Base-by-base conservation (phyloP, 2,329 filamentous ascomycete genomes). In the Fusarium udum region DNA sequence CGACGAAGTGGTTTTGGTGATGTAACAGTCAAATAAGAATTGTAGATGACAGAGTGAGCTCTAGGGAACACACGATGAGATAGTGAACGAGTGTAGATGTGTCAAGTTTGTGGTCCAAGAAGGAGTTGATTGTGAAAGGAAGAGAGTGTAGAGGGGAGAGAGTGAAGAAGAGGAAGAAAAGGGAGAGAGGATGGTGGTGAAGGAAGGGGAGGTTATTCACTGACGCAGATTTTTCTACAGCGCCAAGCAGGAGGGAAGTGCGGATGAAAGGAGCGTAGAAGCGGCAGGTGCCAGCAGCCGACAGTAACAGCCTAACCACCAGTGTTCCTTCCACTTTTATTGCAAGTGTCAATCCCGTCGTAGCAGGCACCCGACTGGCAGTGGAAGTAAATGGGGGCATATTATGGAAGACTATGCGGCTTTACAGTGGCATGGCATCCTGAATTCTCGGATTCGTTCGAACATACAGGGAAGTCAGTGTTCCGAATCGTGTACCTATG, bases 1-100 rank as follows among this genome's bases (percentile, higher is more conserved):
- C 28, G 61, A 63, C 39, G 52, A 37, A 60, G 64, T 59, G 22
- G 48, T 39, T 68, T 42, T 65, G 58, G 58, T 52, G 56, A 71
- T 40, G 48, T 55, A 52, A 57, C 43, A 64, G 59, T 62, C 36
- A 63, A 24, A 70, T 69, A 67, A 67, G 66, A 71, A 79, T 56
- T 64, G 78, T 77, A 77, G 73, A 75, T 70, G 71, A 79, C 73
- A 78, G 49, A 49, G 51, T 69, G 75, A 75, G 74, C 65, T 68
- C 72, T 78, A 77, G 75, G 74, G 74, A 75, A 72, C 67, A 59
- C 70, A 72, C 75, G 61, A 72, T 74, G 75, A 77, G 73, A 77
- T 75, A 74, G 75, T 78, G 65, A 78, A 77, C 77, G 77, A 75
- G 65, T 66, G 78, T 71, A 75, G 72, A 73, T 68, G 75, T 70